These are phyloP conservation scores for Selaginella moellendorffii DNA, from an alignment of 75 land plant genomes.

Conservation along the genomic window DNA sequence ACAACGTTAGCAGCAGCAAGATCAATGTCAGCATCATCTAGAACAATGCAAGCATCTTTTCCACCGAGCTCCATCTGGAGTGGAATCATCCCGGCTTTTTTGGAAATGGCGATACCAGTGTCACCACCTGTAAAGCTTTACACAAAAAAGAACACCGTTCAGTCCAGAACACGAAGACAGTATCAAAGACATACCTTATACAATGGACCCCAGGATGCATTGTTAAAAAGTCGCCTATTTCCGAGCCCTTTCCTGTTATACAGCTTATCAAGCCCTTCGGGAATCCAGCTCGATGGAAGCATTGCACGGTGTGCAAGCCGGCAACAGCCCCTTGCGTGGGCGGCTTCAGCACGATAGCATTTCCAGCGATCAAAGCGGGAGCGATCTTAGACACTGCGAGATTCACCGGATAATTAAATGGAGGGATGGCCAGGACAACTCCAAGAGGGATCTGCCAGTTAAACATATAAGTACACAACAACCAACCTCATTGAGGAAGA, in stretches of 20 bases:
- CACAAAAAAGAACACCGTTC: too few species aligned
- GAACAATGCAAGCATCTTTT: constrained; percentile 25
- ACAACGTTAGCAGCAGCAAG: constrained; percentile 25
- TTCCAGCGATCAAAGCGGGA: constrained; percentile 27
- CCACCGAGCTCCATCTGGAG: constrained; percentile 36
- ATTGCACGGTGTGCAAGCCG: constrained; percentile 75
- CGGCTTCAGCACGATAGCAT: constrained; percentile 29
- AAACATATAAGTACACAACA: too few species aligned
- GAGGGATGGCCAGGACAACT: constrained; percentile 28
- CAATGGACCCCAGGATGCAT: constrained; percentile 28
- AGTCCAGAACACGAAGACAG: too few species aligned
- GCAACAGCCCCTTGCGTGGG: constrained; percentile 58
- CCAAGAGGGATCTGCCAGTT: constrained; percentile 22
- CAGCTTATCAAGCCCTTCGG: too few species aligned
- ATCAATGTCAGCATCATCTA: constrained; percentile 31
- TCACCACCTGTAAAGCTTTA: constrained; percentile 29
- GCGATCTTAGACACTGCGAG: constrained; percentile 27
- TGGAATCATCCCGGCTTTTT: too few species aligned
- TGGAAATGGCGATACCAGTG: too few species aligned
- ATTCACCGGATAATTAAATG: constrained; percentile 30
- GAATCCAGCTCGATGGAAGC: constrained; percentile 84
- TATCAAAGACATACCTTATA: too few species aligned
- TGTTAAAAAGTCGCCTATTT: constrained; percentile 25
- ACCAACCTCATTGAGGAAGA: too few species aligned
- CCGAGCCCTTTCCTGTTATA: constrained; percentile 42